Evolutionary conservation across 805 yeast species (phyloP), one percentile per base, ranked within the genome.

Genomic region (Ogataea parapolymorpha): DNA sequence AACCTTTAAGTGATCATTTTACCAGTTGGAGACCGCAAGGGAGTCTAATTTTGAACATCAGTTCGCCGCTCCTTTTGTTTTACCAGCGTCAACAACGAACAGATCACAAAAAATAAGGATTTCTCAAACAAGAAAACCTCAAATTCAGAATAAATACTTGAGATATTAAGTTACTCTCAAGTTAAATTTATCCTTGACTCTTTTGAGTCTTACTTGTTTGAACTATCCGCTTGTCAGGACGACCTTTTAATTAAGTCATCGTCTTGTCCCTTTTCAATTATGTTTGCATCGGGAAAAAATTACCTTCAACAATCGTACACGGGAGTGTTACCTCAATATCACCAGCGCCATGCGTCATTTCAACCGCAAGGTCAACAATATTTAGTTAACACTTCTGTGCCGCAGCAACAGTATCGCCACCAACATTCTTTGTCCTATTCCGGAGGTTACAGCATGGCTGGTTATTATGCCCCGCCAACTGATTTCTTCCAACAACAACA

Each of bases 191-290:
- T 31, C 17, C 35, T 35, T n/a, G n/a, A 15, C 12, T n/a, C 20
- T 20, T 26, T 17, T 28, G 27, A 29, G 20, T 9, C 17, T 35
- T 20, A 26, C 24, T 30, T 37, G 13, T 36, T 38, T 35, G 43
- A 31, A 25, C 28, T 23, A 29, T 37, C 27, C 26, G 37, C 22
- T 27, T 31, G 44, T 37, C 37, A 32, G 35, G 48, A 54, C 70
- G 72, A 67, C 63, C 72, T 67, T 67, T 67, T 67, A 54, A 54
- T 55, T 67, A 67, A 67, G 72, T 64, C 48, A 59, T 67, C 72
- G 70, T 54, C 58, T 39, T 23, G 20, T 26, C 23, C 39, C 26
- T 35, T 22, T 27, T 15, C 34, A 35, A 38, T 9, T 24, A 44
- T 49, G 41, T 38, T 42, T 34, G 35, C 43, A 31, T 35, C 42